Conservation (phyloP, 75 land plant genomes). For the Cryptomeria japonica region DNA sequence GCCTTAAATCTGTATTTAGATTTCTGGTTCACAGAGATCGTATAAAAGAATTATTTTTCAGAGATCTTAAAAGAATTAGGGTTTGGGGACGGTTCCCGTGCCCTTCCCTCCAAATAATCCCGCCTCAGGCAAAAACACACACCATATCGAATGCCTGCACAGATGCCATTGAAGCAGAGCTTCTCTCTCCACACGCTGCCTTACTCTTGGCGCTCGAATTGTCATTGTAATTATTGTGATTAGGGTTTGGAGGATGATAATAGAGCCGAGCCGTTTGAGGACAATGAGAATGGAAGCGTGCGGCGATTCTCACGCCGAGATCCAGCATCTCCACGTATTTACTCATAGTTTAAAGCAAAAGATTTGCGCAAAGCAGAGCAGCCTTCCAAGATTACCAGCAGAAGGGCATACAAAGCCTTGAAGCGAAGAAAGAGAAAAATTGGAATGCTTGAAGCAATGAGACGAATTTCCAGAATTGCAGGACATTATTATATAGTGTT, state of each 20-base stretch:
- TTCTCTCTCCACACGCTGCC: not conserved
- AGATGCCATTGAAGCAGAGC: not conserved
- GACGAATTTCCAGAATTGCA: too few species aligned
- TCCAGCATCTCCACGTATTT: slow-evolving; percentile 40
- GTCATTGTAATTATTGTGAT: not conserved
- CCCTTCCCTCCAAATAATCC: not conserved
- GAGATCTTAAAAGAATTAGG: not conserved
- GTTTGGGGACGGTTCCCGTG: not conserved
- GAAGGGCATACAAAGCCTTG: not conserved
- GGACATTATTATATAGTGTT: too few species aligned
- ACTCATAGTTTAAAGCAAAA: slow-evolving; percentile 9
- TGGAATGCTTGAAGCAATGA: too few species aligned
- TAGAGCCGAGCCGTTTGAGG: slow-evolving; percentile 41
- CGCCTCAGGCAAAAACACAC: not conserved
- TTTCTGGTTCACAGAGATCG: too few species aligned
- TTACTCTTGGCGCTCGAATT: not conserved
- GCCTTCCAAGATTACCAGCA: not conserved
- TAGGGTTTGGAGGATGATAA: slow-evolving; percentile 24
- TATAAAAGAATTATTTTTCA: too few species aligned
- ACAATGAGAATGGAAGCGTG: slow-evolving; percentile 41
- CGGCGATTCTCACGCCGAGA: slow-evolving; percentile 29
- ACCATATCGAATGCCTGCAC: not conserved
- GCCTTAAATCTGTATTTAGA: too few species aligned
- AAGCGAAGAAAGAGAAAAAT: not conserved
- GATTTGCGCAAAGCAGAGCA: not conserved